phyloP scores from a whole-genome alignment of 176 grass and related monocot genomes.

The Cenchrus purpureus region DNA sequence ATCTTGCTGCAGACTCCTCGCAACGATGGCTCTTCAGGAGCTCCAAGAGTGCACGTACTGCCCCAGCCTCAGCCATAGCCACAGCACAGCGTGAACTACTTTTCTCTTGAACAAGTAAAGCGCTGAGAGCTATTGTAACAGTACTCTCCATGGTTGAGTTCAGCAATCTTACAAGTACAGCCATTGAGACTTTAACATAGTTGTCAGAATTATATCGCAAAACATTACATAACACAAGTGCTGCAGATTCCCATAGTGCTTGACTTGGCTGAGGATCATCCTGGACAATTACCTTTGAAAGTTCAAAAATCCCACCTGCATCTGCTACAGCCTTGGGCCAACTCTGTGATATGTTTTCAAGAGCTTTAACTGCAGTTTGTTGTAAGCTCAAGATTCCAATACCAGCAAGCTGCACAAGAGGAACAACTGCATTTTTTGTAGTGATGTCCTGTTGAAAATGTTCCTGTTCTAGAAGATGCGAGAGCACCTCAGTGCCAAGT shows the following conservation, averaged over 20 bases:
- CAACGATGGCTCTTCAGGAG: conserved; percentile 85
- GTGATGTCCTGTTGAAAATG: conserved; percentile 97
- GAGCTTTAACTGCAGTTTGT: conserved; percentile 93
- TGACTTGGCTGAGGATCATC: conserved; percentile 87
- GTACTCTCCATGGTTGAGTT: conserved; percentile 78
- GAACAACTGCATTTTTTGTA: conserved; percentile 89
- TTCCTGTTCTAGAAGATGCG: conserved; percentile 92
- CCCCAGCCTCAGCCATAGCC: conserved; percentile 89
- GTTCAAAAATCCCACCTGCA: conserved; percentile 93
- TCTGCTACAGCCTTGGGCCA: conserved; percentile 97
- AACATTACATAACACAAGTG: conserved; percentile 96
- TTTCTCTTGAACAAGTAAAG: conserved; percentile 96
- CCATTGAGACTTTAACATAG: conserved; percentile 89
- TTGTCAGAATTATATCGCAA: conserved; percentile 85
- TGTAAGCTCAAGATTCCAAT: conserved; percentile 93
- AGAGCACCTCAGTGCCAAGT: conserved; percentile 87
- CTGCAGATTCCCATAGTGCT: conserved; percentile 92
- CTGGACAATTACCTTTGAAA: conserved; percentile 97
- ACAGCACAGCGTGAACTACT: conserved; percentile 74
- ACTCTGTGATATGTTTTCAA: conserved; percentile 89
- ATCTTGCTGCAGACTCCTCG: conserved; percentile 85
- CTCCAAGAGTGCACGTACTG: conserved; percentile 80
- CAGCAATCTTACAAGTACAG: conserved; percentile 89
- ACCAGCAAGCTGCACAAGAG: conserved; percentile 92
- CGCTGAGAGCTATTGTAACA: conserved; percentile 86